Percentiles rank a stretch among this genome's conserved stretches.
phyloP scores from a whole-genome alignment of 2,329 filamentous ascomycete species.

The Penicillium occitanis region DNA sequence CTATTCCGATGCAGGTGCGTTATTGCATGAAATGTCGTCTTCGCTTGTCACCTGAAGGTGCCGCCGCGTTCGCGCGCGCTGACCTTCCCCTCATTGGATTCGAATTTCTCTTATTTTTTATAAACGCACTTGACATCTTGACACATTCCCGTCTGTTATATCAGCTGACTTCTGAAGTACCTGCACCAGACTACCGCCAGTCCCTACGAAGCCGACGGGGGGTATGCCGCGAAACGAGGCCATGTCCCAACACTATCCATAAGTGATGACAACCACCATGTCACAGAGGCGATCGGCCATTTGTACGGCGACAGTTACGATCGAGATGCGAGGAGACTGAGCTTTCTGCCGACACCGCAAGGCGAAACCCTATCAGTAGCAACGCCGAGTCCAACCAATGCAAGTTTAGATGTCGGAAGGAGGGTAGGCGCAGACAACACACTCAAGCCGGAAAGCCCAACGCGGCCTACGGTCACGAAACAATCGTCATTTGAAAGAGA shows the following conservation, averaged over 20 bases:
- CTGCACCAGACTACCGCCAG: slow-evolving; percentile 19
- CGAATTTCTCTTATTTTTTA: not conserved
- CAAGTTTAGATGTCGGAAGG: slow-evolving; percentile 15
- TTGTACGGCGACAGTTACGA: slow-evolving; percentile 77
- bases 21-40: not conserved
- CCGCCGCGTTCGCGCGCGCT: not conserved
- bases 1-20: slow-evolving; percentile 44
- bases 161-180: slow-evolving; percentile 21
- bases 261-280: slow-evolving; percentile 88
- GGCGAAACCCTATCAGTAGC: slow-evolving; percentile 43
- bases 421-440: slow-evolving; percentile 33
- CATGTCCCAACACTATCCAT: slow-evolving; percentile 66
- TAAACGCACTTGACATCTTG: not conserved
- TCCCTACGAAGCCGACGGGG: slow-evolving; percentile 29
- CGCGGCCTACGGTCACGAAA: slow-evolving; percentile 23
- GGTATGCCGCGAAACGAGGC: slow-evolving; percentile 55
- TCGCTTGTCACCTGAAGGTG: slow-evolving; percentile 1
- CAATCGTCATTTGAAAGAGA: slow-evolving; percentile 40
- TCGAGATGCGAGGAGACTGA: slow-evolving; percentile 66
- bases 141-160: not conserved
- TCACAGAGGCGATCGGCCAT: slow-evolving; percentile 89
- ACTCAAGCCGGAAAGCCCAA: slow-evolving; percentile 25
- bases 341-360: slow-evolving; percentile 62
- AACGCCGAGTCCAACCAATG: slow-evolving; percentile 33
- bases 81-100: not conserved